A percentile compares a stretch with the other conserved stretches of the same genome.
Conservation (phyloP, 2,329 filamentous ascomycete species). For the Ceratocystis variospora region DNA sequence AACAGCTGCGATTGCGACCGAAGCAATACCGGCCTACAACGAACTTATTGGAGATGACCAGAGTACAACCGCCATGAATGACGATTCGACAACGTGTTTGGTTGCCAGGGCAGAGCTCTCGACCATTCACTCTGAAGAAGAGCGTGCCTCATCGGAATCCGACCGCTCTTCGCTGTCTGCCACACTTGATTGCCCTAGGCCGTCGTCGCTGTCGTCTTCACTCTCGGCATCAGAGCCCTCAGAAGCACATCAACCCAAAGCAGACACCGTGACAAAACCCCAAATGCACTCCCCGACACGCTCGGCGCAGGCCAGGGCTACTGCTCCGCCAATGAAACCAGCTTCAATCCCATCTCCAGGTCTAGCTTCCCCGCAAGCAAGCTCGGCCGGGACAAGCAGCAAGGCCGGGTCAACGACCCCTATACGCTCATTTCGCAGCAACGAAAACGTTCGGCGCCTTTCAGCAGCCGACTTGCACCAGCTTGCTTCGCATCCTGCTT, state of each 20-base stretch:
- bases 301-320: neutral
- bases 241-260: neutral
- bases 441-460: slow-evolving; percentile 38
- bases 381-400: neutral
- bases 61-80: neutral
- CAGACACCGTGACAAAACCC: neutral
- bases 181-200: neutral
- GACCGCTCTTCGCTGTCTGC: neutral
- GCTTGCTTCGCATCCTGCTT: slow-evolving; percentile 42
- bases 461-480: slow-evolving; percentile 47
- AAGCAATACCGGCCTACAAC: neutral
- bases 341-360: neutral
- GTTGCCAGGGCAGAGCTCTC: neutral
- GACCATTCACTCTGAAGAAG: slow-evolving; percentile 11
- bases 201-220: neutral
- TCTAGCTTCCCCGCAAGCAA: neutral
- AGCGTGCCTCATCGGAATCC: slow-evolving; percentile 9
- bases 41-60: neutral
- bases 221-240: neutral
- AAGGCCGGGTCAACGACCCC: neutral
- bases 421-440: slow-evolving; percentile 21
- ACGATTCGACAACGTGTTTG: neutral
- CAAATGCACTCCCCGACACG: neutral
- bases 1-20: neutral
- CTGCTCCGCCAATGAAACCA: neutral